A percentile compares a stretch with the other conserved stretches of the same genome.
phyloP scores from a whole-genome alignment of 2,329 filamentous ascomycete genomes.

The Lomentospora prolificans region DNA sequence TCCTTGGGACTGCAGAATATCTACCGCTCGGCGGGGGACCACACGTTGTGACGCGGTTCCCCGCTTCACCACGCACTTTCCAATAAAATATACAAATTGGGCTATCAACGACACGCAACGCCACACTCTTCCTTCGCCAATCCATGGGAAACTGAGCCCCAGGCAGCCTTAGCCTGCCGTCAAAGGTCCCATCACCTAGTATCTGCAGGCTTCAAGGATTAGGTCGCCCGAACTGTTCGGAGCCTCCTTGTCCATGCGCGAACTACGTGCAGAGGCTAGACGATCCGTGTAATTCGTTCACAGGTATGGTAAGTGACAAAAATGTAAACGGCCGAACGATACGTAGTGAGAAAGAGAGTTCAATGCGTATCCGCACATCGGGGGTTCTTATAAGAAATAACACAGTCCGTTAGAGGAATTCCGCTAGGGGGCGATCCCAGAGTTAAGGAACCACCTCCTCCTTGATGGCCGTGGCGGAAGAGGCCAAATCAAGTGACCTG shows the following conservation, averaged over 20 bases:
- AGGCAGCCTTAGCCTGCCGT: not conserved
- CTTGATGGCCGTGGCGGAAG: not conserved
- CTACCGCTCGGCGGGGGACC: too few species aligned
- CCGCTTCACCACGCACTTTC: too few species aligned
- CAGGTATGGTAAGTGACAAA: not conserved
- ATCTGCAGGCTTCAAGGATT: not conserved
- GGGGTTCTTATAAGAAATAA: not conserved
- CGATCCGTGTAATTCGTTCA: not conserved
- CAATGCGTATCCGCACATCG: not conserved
- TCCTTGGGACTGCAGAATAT: not conserved
- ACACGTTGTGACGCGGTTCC: too few species aligned
- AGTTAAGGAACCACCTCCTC: not conserved
- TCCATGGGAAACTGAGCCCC: not conserved
- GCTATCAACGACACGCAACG: not conserved
- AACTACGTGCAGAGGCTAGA: not conserved
- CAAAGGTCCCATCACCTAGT: not conserved
- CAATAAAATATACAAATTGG: not conserved
- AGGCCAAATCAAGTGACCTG: not conserved
- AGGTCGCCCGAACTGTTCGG: not conserved
- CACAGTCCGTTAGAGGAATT: not conserved
- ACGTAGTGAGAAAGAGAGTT: not conserved
- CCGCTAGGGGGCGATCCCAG: not conserved
- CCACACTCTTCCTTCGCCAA: not conserved
- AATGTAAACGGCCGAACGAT: not conserved
- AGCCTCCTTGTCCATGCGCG: not conserved